A percentile compares a stretch with the other conserved stretches of the same genome.
Conservation (phyloP, 495 filamentous ascomycete genomes). For the Neurospora cerealis region DNA sequence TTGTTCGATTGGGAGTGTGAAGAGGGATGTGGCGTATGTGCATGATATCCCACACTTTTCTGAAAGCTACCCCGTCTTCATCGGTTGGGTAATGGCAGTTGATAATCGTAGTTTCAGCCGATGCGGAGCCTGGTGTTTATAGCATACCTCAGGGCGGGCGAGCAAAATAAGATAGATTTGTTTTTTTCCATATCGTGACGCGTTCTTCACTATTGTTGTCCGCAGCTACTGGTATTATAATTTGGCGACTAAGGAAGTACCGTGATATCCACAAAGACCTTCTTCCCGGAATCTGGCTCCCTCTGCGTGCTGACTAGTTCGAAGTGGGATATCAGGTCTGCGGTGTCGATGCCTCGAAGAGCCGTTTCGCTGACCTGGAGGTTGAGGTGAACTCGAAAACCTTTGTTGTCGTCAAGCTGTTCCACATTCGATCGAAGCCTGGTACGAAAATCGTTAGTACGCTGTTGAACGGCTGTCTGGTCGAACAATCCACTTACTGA, state of each 20-base stretch:
- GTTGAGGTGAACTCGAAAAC: slow-evolving; percentile 19
- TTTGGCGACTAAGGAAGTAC: not conserved
- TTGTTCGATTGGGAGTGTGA: too few relatives aligned
- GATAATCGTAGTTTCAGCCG: too few relatives aligned
- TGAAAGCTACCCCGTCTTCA: too few relatives aligned
- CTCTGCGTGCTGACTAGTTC: slow-evolving; percentile 19
- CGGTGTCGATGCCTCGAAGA: slow-evolving; percentile 12
- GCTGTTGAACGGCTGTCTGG: not conserved
- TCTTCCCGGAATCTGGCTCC: slow-evolving; percentile 10
- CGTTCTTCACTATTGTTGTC: too few relatives aligned
- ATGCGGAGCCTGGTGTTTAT: too few relatives aligned
- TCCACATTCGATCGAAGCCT: slow-evolving; percentile 22
- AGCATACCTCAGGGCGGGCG: too few relatives aligned
- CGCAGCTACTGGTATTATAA: too few relatives aligned
- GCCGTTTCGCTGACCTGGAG: slow-evolving; percentile 18
- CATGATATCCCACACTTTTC: too few relatives aligned
- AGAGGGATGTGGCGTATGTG: too few relatives aligned
- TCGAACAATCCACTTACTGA: slow-evolving; percentile 17
- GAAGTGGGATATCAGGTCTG: slow-evolving; percentile 20
- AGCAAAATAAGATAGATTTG: too few relatives aligned
- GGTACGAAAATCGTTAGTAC: not conserved
- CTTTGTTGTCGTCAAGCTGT: slow-evolving; percentile 11
- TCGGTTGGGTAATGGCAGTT: too few relatives aligned
- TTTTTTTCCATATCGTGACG: too few relatives aligned
- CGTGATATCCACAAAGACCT: slow-evolving; percentile 14